Evolutionary conservation across 495 filamentous ascomycete species (phyloP), one percentile per base, ranked within the genome.

Genomic region (Thozetella sp.): DNA sequence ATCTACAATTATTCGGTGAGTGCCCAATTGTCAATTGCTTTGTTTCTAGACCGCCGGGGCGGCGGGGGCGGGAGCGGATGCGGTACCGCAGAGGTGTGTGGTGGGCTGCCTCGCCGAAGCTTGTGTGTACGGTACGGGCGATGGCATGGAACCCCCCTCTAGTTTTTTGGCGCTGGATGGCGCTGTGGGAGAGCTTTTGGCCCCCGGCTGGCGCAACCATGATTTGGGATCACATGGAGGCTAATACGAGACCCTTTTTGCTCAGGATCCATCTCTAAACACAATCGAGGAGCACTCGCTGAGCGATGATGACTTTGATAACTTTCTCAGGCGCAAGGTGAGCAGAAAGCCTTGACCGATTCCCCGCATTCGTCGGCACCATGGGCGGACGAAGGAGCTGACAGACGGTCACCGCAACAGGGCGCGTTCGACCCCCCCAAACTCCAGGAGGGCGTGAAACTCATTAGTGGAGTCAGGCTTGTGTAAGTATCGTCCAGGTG

Each of bases 1-100:
- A 82, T 85, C 27, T 72, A 81, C 57, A 80, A 79, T 40, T 85
- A 84, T 61, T 78, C 81, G 56, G 82, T 85, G 65, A 53, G 80
- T 69, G 40, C 45, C 24, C n/a, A n/a, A n/a, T 27, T 48, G 51
- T 22, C 19, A n/a, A 25, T 20, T 48, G 9, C 24, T 20, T 26
- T 12, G 19, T 34, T 43, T n/a, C n/a, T n/a, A n/a, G n/a, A n/a
- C n/a, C n/a, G n/a, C n/a, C n/a, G n/a, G n/a, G n/a, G n/a, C n/a
- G 4, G 10, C 53, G n/a, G 23, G 34, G 15, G 26, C 24, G n/a
- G 20, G 45, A 19, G n/a, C n/a, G n/a, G n/a, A n/a, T n/a, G n/a
- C n/a, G n/a, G n/a, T n/a, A n/a, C n/a, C n/a, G n/a, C n/a, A n/a
- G n/a, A n/a, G n/a, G n/a, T n/a, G 43, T 48, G 43, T 30, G 48